Base-by-base conservation (phyloP, 306 rosid species). In the Lathyrus sativus region DNA sequence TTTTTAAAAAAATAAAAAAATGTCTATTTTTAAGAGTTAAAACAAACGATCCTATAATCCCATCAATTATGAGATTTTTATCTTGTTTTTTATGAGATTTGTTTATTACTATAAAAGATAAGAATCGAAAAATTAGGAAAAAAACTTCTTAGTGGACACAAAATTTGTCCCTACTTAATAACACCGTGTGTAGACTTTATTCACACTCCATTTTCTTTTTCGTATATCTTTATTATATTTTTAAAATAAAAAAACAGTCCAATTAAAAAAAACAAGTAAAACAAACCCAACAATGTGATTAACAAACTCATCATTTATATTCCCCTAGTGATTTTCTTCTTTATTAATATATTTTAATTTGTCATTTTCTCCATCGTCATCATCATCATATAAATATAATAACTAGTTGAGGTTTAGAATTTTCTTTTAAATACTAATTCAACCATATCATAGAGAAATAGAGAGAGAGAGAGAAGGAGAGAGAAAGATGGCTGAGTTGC, bases 401-500 rank as follows among this genome's bases (percentile, higher is more conserved):
- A n/a, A n/a, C n/a, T n/a, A n/a, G n/a, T n/a, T n/a, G n/a, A n/a
- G n/a, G n/a, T n/a, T n/a, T n/a, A n/a, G n/a, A n/a, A n/a, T n/a
- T n/a, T n/a, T n/a, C n/a, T n/a, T n/a, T n/a, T n/a, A n/a, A n/a
- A n/a, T n/a, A n/a, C n/a, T n/a, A n/a, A 49, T 26, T 51, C 17
- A 76, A 63, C 31, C 55, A 57, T 9, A 49, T 14, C 29, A 17
- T 18, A 51, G 24, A 18, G 11, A 71, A 2, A 22, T 41, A 73
- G 4, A 9, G 2, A 54, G 62, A 73, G 17, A 78, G 12, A 22
- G 46, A 73, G 26, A 44, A 37, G 58, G 43, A 64, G 31, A 66
- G 49, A 57, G 19, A 66, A 44, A 66, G 5, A 78, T 87, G 95
- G 84, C 73, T 12, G 88, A 76, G 67, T 35, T 90, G n/a, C 84